Evolutionary conservation across 345 rosid species (phyloP).

Genomic region (Punica granatum): DNA sequence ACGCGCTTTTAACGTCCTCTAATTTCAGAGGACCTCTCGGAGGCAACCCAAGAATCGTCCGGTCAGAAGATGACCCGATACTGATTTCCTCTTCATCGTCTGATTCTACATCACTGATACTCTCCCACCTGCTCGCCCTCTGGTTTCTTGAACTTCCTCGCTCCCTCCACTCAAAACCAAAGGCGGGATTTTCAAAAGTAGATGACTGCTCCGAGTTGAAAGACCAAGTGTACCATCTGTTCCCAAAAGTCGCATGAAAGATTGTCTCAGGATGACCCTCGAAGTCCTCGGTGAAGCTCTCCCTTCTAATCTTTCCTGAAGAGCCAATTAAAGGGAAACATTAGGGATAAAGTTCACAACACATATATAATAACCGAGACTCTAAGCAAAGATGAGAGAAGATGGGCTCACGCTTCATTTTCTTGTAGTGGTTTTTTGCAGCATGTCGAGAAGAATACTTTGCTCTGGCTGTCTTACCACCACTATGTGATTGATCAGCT

Average conservation of each 20-base stretch:
- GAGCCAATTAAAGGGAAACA: constrained; percentile 6
- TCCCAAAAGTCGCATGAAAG: constrained; percentile 38
- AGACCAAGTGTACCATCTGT: constrained; percentile 48
- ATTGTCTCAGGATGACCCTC: constrained; percentile 29
- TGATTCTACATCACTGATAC: constrained; percentile 29
- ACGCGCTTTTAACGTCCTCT: constrained; percentile 84
- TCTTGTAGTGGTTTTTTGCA: constrained; percentile 26
- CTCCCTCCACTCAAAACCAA: constrained; percentile 62
- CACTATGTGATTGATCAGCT: constrained; percentile 10
- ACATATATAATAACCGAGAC: neutral
- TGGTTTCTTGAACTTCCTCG: constrained; percentile 32
- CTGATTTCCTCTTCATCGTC: constrained; percentile 25
- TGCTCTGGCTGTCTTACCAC: constrained; percentile 15
- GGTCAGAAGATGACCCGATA: constrained; percentile 53
- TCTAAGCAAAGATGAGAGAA: neutral
- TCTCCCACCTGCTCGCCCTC: constrained; percentile 33
- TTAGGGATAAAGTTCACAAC: neutral
- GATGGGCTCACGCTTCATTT: constrained; percentile 34
- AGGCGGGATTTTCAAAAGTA: constrained; percentile 20
- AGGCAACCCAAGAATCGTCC: constrained; percentile 61
- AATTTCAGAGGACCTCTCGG: constrained; percentile 48
- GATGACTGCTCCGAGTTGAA: constrained; percentile 14
- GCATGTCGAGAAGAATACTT: constrained; percentile 23
- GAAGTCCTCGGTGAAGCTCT: constrained; percentile 30
- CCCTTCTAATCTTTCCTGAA: constrained; percentile 39